Conservation (phyloP, 1,284 basidiomycete species). For the Ceratobasidium sp. region DNA sequence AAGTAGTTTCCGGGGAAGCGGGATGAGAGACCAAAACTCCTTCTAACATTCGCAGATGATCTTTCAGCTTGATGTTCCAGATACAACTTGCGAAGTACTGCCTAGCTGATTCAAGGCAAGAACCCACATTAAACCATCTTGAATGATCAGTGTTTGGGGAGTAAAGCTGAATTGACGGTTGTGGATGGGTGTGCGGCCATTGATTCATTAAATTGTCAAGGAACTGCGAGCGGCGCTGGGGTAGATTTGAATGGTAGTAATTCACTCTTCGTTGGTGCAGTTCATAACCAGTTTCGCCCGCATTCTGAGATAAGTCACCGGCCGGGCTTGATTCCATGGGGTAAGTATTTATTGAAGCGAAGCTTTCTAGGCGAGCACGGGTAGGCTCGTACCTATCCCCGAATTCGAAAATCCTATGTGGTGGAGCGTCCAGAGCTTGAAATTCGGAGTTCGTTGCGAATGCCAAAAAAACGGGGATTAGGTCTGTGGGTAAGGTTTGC, state of each 20-base stretch:
- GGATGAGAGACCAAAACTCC: neutral
- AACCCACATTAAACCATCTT: neutral
- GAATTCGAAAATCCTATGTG: neutral
- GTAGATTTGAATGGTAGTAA: neutral
- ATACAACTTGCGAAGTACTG: slow-evolving; percentile 13
- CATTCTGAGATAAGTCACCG: neutral
- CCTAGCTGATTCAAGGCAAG: neutral
- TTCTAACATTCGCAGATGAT: neutral
- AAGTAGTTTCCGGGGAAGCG: no score
- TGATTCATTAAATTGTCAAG: neutral
- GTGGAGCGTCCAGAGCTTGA: slow-evolving; percentile 1
- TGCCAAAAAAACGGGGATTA: no score
- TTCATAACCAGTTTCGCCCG: neutral
- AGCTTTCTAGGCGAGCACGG: neutral
- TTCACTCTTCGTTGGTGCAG: neutral
- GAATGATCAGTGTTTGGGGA: no score
- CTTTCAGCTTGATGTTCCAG: neutral
- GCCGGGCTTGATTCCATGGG: neutral
- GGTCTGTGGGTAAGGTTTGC: no score
- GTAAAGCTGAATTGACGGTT: no score
- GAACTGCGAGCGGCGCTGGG: neutral
- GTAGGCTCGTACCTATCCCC: slow-evolving; percentile 6
- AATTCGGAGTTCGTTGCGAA: slow-evolving; percentile 10
- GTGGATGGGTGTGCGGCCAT: neutral
- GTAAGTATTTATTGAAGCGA: neutral